Conservation (phyloP, 257 asterid genomes). For the Datura wrightii region DNA sequence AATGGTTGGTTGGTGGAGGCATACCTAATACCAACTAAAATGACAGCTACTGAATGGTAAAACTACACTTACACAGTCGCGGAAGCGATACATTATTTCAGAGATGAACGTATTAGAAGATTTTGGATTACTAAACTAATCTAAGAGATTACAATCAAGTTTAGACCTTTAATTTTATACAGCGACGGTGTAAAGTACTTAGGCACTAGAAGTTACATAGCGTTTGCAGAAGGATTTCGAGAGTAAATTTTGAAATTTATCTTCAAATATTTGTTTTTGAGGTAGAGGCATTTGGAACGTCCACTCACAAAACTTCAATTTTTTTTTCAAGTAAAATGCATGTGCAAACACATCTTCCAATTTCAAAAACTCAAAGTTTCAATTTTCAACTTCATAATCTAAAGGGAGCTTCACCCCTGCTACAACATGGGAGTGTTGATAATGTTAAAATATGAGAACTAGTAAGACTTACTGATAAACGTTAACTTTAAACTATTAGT, state of each 20-base stretch:
- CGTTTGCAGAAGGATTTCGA: too few species aligned
- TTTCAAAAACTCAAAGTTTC: too few species aligned
- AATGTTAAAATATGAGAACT: not conserved
- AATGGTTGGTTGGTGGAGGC: slow-evolving; percentile 13
- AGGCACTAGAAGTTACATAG: not conserved
- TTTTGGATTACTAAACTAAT: not conserved
- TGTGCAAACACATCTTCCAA: too few species aligned
- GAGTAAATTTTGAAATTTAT: too few species aligned
- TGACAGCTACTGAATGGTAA: slow-evolving; percentile 17
- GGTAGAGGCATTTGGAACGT: too few species aligned
- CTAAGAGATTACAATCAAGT: not conserved
- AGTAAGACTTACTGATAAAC: not conserved
- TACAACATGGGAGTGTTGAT: not conserved
- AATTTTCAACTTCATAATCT: too few species aligned
- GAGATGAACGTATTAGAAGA: slow-evolving; percentile 10
- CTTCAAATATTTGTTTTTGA: too few species aligned
- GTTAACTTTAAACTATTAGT: not conserved
- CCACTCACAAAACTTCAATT: too few species aligned
- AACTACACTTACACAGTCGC: not conserved
- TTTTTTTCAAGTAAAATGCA: too few species aligned
- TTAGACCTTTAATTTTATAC: not conserved
- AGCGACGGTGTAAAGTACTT: not conserved
- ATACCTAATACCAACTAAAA: slow-evolving; percentile 27
- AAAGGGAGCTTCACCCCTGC: too few species aligned
- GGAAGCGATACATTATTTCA: not conserved